Conservation (phyloP, 1,284 basidiomycete species). For the Stygiomarasmius scandens region DNA sequence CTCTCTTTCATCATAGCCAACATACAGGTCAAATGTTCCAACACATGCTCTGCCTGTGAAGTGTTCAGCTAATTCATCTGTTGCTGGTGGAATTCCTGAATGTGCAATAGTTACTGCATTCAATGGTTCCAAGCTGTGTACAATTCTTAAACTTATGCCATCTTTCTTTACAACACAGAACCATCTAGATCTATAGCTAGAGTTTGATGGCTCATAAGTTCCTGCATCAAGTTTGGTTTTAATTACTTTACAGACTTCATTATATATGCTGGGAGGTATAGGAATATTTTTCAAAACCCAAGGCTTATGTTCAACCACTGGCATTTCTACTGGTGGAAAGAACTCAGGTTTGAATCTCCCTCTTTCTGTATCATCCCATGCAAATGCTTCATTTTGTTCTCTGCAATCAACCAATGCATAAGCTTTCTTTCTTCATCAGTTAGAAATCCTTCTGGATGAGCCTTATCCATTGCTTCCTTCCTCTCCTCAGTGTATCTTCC, state of each 20-base stretch:
- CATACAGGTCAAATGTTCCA: conserved; percentile 22
- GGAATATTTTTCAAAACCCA: conserved; percentile 40
- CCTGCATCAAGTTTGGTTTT: conserved; percentile 24
- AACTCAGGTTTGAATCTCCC: conserved; percentile 36
- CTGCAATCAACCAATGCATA: conserved; percentile 33
- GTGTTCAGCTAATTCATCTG: conserved; percentile 31
- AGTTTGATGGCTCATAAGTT: conserved; percentile 25
- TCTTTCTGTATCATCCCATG: conserved; percentile 35
- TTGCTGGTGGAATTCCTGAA: conserved; percentile 33
- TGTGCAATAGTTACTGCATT: conserved; percentile 38
- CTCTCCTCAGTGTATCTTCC: conserved; percentile 35
- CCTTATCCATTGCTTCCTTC: conserved; percentile 24
- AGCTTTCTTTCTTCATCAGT: conserved; percentile 28
- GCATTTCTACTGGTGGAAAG: conserved; percentile 36
- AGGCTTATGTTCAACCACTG: conserved; percentile 34
- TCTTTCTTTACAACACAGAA: conserved; percentile 18
- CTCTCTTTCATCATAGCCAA: conserved; percentile 21
- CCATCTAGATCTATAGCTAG: conserved; percentile 31
- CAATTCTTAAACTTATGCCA: conserved; percentile 20
- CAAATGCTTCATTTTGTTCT: conserved; percentile 26
- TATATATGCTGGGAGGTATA: conserved; percentile 38
- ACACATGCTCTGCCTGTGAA: conserved; percentile 34
- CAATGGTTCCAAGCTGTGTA: conserved; percentile 35
- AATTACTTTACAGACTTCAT: conserved; percentile 34
- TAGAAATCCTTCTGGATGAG: conserved; percentile 32